Evolutionary conservation across 441 rosid species (phyloP), one percentile per base, ranked within the genome.

Genomic region (Bocquillonia castaneifolia): DNA sequence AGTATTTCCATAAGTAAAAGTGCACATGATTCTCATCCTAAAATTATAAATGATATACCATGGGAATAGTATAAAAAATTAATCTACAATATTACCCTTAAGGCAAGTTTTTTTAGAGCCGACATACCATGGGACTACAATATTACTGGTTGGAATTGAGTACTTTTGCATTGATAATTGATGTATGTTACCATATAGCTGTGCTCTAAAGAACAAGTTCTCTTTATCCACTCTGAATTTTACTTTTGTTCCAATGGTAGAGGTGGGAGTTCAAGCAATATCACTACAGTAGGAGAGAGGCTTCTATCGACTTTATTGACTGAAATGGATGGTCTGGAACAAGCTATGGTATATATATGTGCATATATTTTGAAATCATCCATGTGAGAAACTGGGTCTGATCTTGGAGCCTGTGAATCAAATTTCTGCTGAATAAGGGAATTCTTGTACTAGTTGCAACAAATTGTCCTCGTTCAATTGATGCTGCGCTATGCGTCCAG

Each of bases 301-400:
- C 97, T 94, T 78, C 67, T 94, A 9, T 89, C 96, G 54, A 91
- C 96, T 53, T 76, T 94, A 72, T 83, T 94, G 70, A 94, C 96
- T 20, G 97, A 94, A 86, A 91, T 91, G 96, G 99, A 90, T 71
- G 97, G 97, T 74, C 76, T 91, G 61, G 96, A 94, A 80, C 83
- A 89, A 76, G 86, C 92, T 67, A 90, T 86, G 72, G 95, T 89
- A 77, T 76, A 78, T 44, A 40, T 61, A 36, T 17, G 28, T 39
- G 1, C 12, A 13, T 71, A 29, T 59, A n/a, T 44, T 29, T 56
- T 65, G 36, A 10, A 67, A 36, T 63, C 8, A 25, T 71, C 1
- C 6, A 12, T 56, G 6, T 14, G 66, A 63, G 60, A 29, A 71
- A 23, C 44, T 37, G 12, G 32, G n/a, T 61, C 66, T 58, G 26